Conservation (phyloP, 257 asterid species). For the Osmanthus fragrans region DNA sequence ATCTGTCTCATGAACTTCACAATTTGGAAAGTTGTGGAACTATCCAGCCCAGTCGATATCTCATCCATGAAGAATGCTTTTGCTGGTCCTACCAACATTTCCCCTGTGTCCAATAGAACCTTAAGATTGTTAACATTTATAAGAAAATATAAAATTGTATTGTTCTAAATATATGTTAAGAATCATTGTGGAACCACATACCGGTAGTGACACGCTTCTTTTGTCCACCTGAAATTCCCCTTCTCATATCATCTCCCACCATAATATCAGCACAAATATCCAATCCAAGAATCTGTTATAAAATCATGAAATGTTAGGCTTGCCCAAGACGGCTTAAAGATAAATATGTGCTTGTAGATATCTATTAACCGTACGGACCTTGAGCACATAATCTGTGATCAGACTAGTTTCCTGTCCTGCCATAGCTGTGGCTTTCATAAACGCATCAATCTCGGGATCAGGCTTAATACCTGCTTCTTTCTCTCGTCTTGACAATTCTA, state of each 20-base stretch:
- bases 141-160: background rate
- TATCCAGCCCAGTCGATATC: slow-evolving; percentile 2
- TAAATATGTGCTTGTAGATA: background rate
- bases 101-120: slow-evolving; percentile 44
- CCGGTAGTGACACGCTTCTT: slow-evolving; percentile 90
- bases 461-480: slow-evolving; percentile 58
- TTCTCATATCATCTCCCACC: slow-evolving; percentile 94
- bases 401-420: slow-evolving; percentile 78
- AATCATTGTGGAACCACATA: slow-evolving; percentile 23
- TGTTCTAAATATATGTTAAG: background rate
- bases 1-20: slow-evolving; percentile 5
- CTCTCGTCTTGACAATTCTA: slow-evolving; percentile 64
- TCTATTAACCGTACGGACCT: slow-evolving; percentile 39
- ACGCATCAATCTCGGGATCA: slow-evolving; percentile 71
- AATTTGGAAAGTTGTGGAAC: slow-evolving; percentile 3
- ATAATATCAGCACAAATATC: slow-evolving; percentile 82
- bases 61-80: slow-evolving; percentile 76
- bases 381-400: slow-evolving; percentile 81
- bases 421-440: slow-evolving; percentile 79
- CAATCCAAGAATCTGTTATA: slow-evolving; percentile 76
- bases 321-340: background rate
- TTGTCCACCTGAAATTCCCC: slow-evolving; percentile 93
- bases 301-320: slow-evolving; percentile 21
- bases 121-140: background rate
- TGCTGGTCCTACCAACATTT: slow-evolving; percentile 91